A percentile compares a stretch with the other conserved stretches of the same genome.
Evolutionary conservation across 2,329 filamentous ascomycete genomes (phyloP).

Genomic region (Aspergillus caelatus): DNA sequence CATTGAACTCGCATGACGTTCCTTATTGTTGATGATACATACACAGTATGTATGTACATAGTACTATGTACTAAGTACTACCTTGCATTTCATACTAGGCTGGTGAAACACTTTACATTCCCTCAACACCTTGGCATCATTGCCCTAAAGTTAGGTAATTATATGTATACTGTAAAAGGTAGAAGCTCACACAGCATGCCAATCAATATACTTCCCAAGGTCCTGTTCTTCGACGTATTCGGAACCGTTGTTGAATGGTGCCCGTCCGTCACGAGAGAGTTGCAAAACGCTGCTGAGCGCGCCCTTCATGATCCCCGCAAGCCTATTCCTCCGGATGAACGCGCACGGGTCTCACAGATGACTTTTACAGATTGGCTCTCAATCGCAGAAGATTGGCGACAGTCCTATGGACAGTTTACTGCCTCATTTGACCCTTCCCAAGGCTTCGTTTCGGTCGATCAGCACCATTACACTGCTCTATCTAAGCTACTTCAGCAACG

Average conservation of each 20-base stretch:
- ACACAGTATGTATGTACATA: too few relatives aligned
- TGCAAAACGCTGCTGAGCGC: conserved; percentile 55
- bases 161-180: not conserved
- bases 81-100: not conserved
- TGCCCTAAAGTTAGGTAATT: not conserved
- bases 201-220: conserved; percentile 22
- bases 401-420: conserved; percentile 66
- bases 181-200: conserved; percentile 20
- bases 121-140: not conserved
- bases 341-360: conserved; percentile 54
- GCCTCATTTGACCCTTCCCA: conserved; percentile 38
- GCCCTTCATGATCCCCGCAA: conserved; percentile 51
- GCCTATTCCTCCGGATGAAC: conserved; percentile 52
- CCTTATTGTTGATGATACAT: not conserved
- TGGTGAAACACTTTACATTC: not conserved
- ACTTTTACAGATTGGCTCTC: conserved; percentile 61
- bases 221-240: conserved; percentile 40
- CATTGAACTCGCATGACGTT: not conserved
- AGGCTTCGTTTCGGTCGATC: conserved; percentile 70
- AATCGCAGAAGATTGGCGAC: conserved; percentile 73
- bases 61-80: too few relatives aligned
- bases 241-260: conserved; percentile 78
- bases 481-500: conserved; percentile 59
- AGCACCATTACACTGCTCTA: conserved; percentile 69
- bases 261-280: conserved; percentile 62